These are phyloP conservation scores for Verticillium zaregamsianum DNA, from an alignment of 2,329 filamentous ascomycete genomes.

Conservation along the genomic window DNA sequence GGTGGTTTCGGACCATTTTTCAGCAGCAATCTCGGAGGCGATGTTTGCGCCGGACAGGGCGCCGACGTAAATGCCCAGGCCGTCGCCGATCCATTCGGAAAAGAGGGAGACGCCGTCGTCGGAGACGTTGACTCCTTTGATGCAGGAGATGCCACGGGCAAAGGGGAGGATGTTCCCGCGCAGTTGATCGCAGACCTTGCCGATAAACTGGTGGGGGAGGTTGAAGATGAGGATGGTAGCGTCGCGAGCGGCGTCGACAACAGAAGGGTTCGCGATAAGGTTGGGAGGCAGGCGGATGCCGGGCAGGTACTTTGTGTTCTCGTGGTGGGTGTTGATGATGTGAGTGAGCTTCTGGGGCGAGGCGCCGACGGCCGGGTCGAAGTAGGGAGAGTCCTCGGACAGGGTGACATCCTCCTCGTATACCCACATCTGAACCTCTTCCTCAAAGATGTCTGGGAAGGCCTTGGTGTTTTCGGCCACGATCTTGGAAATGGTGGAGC, in stretches of 20 bases:
- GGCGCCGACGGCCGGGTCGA: conserved; percentile 58
- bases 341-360: conserved; percentile 81
- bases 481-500: conserved; percentile 95
- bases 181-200: conserved; percentile 77
- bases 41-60: conserved; percentile 96
- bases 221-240: conserved; percentile 94
- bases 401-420: conserved; percentile 86
- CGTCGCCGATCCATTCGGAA: conserved; percentile 89
- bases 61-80: conserved; percentile 92
- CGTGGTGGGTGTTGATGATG: conserved; percentile 87
- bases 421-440: conserved; percentile 97
- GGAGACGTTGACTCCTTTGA: conserved; percentile 94
- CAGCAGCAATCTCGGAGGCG: conserved; percentile 86
- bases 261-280: conserved; percentile 76
- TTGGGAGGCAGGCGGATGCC: conserved; percentile 79
- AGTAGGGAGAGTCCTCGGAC: conserved; percentile 67
- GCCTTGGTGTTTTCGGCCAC: conserved; percentile 85
- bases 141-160: conserved; percentile 91
- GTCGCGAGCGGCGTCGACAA: conserved; percentile 74
- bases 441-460: conserved; percentile 77
- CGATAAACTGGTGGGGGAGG: conserved; percentile 93
- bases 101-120: conserved; percentile 84
- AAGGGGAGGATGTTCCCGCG: conserved; percentile 87
- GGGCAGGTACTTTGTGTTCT: conserved; percentile 98
- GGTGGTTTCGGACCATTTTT: conserved; percentile 97